Conservation (phyloP, 139 green algal genomes). For the Bryopsis sp. region DNA sequence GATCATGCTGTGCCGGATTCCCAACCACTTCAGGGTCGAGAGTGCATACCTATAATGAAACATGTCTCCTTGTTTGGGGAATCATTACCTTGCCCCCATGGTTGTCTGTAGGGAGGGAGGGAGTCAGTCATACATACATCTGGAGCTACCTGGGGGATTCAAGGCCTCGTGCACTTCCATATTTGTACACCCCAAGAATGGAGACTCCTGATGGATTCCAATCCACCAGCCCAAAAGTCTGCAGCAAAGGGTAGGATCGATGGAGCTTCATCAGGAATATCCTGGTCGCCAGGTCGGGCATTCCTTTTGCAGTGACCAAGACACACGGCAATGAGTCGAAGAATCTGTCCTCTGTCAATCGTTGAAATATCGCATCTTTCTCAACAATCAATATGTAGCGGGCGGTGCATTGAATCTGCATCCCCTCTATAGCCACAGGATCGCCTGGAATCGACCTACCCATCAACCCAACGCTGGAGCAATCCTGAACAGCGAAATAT, state of each 20-base stretch:
- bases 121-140: too few relatives aligned
- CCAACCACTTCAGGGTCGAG: constrained; percentile 63
- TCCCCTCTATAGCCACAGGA: constrained; percentile 28
- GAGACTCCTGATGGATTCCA: constrained; percentile 67
- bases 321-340: constrained; percentile 37
- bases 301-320: constrained; percentile 71
- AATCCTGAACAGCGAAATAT: constrained; percentile 49
- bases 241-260: constrained; percentile 28
- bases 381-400: constrained; percentile 62
- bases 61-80: too few relatives aligned
- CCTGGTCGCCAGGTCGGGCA: constrained; percentile 71
- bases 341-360: constrained; percentile 45
- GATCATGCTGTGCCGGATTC: constrained; percentile 46
- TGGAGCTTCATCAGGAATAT: constrained; percentile 43
- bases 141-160: constrained; percentile 40
- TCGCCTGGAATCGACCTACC: constrained; percentile 45
- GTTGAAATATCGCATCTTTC: constrained; percentile 78
- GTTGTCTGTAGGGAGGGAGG: too few relatives aligned
- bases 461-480: constrained; percentile 17
- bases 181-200: constrained; percentile 67
- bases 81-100: too few relatives aligned
- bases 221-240: constrained; percentile 67
- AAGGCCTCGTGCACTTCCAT: constrained; percentile 45
- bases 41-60: constrained; percentile 38
- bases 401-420: constrained; percentile 34